Conservation (phyloP, 2,329 filamentous ascomycete genomes). For the Bipolaris gigantea region DNA sequence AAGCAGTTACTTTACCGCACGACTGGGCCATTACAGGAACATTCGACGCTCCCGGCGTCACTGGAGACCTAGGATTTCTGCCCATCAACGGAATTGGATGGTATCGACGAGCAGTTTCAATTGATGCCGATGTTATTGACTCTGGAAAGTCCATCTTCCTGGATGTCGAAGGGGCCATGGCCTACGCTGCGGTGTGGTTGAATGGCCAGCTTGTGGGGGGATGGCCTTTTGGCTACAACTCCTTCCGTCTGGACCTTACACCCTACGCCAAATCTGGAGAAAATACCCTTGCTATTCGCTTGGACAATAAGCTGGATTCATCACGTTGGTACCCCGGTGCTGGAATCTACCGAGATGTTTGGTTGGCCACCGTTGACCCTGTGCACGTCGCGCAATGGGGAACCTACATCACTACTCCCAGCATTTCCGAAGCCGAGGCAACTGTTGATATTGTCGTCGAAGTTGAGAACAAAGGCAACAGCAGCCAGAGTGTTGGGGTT, state of each 20-base stretch:
- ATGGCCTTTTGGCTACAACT: conserved; percentile 57
- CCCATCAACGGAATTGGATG: conserved; percentile 58
- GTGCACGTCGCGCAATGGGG: conserved; percentile 55
- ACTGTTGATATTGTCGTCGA: conserved; percentile 51
- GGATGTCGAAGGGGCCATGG: conserved; percentile 57
- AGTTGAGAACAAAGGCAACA: conserved; percentile 51
- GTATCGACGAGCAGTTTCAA: conserved; percentile 52
- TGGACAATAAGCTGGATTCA: conserved; percentile 54
- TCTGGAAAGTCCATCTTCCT: conserved; percentile 48
- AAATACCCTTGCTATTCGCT: conserved; percentile 53
- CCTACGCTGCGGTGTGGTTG: conserved; percentile 56
- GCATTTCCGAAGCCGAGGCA: conserved; percentile 51
- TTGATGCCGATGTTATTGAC: conserved; percentile 31
- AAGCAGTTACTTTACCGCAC: conserved; percentile 50
- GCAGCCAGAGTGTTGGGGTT: conserved; percentile 43
- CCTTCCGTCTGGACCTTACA: conserved; percentile 56
- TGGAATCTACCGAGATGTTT: conserved; percentile 59
- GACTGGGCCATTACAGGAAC: conserved; percentile 56
- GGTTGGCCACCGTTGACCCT: conserved; percentile 54
- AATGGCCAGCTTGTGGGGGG: conserved; percentile 56
- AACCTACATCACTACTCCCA: conserved; percentile 51
- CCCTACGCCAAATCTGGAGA: conserved; percentile 45
- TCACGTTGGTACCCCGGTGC: conserved; percentile 60
- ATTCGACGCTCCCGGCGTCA: conserved; percentile 44
- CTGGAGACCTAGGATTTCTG: conserved; percentile 48